A percentile compares a stretch with the other conserved stretches of the same genome.
Conservation (phyloP, 108 stramenopile species). For the Nitzschia sp. region DNA sequence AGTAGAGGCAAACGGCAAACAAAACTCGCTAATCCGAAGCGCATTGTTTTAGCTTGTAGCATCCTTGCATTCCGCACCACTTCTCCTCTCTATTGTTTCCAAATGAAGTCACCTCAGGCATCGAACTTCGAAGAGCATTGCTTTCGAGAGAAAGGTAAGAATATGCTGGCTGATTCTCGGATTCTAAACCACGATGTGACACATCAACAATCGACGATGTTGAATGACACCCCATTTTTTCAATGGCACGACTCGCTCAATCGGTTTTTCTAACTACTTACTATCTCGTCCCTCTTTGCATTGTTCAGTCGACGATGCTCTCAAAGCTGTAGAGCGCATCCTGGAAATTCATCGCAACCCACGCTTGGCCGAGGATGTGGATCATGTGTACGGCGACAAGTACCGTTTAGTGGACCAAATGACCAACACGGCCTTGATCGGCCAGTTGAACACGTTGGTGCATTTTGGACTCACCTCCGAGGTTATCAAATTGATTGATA, state of each 20-base stretch:
- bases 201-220: no score
- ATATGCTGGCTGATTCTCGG: no score
- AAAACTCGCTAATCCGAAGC: no score
- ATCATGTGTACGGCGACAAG: conserved; percentile 77
- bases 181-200: no score
- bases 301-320: conserved; percentile 32
- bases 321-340: conserved; percentile 34
- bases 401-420: conserved; percentile 60
- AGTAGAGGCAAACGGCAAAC: no score
- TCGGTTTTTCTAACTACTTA: background rate
- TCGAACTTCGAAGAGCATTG: background rate
- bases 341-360: conserved; percentile 42
- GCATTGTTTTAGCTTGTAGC: no score
- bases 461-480: conserved; percentile 58
- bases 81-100: no score
- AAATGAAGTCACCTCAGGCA: no score
- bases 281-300: background rate
- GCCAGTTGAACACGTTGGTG: conserved; percentile 60
- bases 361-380: conserved; percentile 40
- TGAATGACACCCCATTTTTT: no score
- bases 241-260: background rate
- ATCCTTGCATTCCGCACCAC: no score
- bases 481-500: conserved; percentile 16
- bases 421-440: conserved; percentile 67
- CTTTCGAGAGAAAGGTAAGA: background rate